Base-by-base conservation (phyloP, 441 rosid species). In the Bocquillonia castaneifolia region DNA sequence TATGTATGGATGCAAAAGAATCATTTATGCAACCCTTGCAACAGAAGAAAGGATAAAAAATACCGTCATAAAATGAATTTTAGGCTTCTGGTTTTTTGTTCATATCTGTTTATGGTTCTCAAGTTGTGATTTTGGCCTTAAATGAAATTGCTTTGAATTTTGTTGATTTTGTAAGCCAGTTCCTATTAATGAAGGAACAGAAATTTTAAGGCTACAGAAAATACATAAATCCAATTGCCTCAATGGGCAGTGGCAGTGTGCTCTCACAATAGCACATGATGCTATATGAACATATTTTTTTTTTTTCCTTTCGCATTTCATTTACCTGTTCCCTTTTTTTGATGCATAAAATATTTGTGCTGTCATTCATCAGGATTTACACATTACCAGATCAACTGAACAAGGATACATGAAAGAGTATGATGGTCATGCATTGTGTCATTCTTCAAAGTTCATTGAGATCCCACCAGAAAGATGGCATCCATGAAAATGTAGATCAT, bases 381-480 rank as follows among this genome's bases (percentile, higher is more conserved):
- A 20, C 44, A 20, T 14, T 36, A 18, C 26, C 42, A 56, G 13
- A 1, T 17, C 17, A 61, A 28, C 5, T 44, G 22, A 57, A 32
- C 4, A 40, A 64, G n/a, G 31, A 64, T 22, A 6, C 25, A 31
- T 4, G 26, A 34, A 39, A 56, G 34, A 32, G 13, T 23, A 68
- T 50, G 10, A 3, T 25, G 6, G 50, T 12, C 14, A 59, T 22
- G 23, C 51, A 56, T 52, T 20, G 6, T 71, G 26, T 36, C 3
- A 32, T 56, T 60, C 34, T 26, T 52, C 28, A 53, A 37, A 45
- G 26, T 34, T 20, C 18, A 37, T 56, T 17, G 10, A 60, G 50
- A 65, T 61, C 40, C 37, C 36, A 57, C 1, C 22, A 39, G 48
- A 74, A 70, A 50, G 37, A 44, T 29, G 3, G 20, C 39, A 72